Conservation (phyloP, 768 basidiomycete species). For the Boletellus emodensis region DNA sequence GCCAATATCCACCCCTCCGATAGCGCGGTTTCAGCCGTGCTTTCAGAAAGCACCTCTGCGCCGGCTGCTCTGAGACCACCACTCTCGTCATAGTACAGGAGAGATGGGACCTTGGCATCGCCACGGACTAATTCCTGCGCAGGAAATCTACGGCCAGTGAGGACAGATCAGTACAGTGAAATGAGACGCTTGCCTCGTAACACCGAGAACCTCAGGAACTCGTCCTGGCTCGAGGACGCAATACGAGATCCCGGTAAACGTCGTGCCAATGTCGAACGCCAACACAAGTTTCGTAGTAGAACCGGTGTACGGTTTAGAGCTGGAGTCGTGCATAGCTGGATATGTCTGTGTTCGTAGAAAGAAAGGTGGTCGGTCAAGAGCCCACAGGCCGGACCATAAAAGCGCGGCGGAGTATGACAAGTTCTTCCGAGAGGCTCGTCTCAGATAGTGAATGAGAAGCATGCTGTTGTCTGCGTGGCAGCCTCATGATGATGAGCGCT, state of each 20-base stretch:
- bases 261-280: constrained; percentile 47
- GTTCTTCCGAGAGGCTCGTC: background rate
- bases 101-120: constrained; percentile 42
- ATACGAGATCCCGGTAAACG: constrained; percentile 43
- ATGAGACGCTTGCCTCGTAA: constrained; percentile 3
- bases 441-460: background rate
- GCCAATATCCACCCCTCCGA: constrained; percentile 22
- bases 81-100: constrained; percentile 39
- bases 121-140: constrained; percentile 36
- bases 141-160: constrained; percentile 32
- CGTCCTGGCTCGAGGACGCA: too few relatives aligned
- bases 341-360: background rate
- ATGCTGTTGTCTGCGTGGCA: background rate
- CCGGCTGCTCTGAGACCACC: constrained; percentile 38
- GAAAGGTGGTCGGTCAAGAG: background rate
- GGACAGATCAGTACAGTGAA: background rate
- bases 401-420: background rate
- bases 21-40: constrained; percentile 31
- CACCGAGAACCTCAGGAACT: constrained; percentile 11
- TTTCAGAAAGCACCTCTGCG: constrained; percentile 35
- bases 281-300: constrained; percentile 33
- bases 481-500: background rate
- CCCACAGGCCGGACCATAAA: background rate
- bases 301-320: constrained; percentile 5
- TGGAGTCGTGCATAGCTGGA: constrained; percentile 1